A percentile compares a stretch with the other conserved stretches of the same genome.
Conservation (phyloP, 345 rosid species). For the Litchi chinensis region DNA sequence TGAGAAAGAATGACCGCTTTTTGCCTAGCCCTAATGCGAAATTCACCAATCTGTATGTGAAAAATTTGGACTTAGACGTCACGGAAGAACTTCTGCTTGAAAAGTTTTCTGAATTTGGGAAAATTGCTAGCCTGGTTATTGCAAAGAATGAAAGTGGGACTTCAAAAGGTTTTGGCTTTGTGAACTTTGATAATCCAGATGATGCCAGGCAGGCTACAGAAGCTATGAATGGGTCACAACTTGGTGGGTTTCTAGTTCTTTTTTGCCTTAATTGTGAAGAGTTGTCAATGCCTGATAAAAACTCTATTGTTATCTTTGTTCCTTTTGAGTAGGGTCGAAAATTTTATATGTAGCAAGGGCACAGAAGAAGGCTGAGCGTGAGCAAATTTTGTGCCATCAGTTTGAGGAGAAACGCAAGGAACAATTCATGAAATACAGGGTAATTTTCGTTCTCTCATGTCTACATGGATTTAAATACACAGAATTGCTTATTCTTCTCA, state of each 20-base stretch:
- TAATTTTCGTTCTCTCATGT: conserved; percentile 4
- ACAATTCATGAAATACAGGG: conserved; percentile 52
- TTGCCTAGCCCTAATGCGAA: conserved; percentile 28
- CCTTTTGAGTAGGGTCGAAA: conserved; percentile 53
- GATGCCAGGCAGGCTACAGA: conserved; percentile 19
- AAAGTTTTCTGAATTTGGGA: conserved; percentile 20
- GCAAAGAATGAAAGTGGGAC: conserved; percentile 11
- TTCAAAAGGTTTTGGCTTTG: conserved; percentile 25
- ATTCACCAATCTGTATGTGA: conserved; percentile 14
- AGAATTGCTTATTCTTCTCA: background rate
- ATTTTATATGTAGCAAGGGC: conserved; percentile 73
- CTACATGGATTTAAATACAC: background rate
- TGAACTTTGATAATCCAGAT: conserved; percentile 18
- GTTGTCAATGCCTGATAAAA: background rate
- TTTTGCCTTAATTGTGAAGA: conserved; percentile 22
- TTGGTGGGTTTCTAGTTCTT: conserved; percentile 16
- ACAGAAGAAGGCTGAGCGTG: conserved; percentile 77
- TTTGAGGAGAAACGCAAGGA: conserved; percentile 41
- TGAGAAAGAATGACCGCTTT: background rate
- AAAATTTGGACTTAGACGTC: conserved; percentile 6
- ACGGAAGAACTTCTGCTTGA: conserved; percentile 10
- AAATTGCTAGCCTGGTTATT: conserved; percentile 16
- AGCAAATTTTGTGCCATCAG: conserved; percentile 44
- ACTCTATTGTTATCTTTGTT: background rate
- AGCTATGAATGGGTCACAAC: conserved; percentile 15